Conservation (phyloP, 768 basidiomycete genomes). For the Pholiota molesta region DNA sequence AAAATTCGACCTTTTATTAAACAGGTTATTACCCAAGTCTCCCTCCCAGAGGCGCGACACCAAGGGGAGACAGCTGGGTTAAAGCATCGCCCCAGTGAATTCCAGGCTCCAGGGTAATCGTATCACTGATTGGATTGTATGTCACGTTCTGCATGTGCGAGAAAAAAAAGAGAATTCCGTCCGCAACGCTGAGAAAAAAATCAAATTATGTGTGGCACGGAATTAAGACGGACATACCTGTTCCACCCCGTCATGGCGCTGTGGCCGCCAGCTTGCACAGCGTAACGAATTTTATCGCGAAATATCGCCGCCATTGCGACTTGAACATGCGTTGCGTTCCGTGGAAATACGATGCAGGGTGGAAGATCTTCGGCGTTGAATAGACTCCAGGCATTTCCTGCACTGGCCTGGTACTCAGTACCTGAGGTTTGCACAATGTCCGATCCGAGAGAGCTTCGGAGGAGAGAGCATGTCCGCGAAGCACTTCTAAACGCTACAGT, state of each 20-base stretch:
- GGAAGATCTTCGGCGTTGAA: conserved; percentile 36
- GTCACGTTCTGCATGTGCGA: conserved; percentile 39
- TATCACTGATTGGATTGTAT: conserved; percentile 36
- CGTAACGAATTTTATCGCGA: conserved; percentile 35
- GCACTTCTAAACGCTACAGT: conserved; percentile 14
- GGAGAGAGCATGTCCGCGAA: conserved; percentile 22
- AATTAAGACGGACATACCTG: conserved; percentile 30
- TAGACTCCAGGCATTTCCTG: conserved; percentile 33
- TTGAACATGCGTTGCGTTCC: conserved; percentile 34
- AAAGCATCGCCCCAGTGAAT: conserved; percentile 45
- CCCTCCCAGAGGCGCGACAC: conserved; percentile 47
- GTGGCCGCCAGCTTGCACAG: conserved; percentile 46
- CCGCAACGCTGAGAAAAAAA: conserved; percentile 32
- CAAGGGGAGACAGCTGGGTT: conserved; percentile 34
- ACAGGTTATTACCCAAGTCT: conserved; percentile 31
- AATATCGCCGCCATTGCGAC: conserved; percentile 41
- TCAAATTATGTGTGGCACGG: conserved; percentile 1
- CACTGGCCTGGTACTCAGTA: conserved; percentile 22
- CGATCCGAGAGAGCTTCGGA: conserved; percentile 26
- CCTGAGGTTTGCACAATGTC: conserved; percentile 26
- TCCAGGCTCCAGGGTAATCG: conserved; percentile 45
- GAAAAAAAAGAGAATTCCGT: conserved; percentile 42
- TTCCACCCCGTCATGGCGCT: conserved; percentile 48
- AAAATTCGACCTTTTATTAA: not conserved
- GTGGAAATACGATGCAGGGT: conserved; percentile 41